These are phyloP conservation scores for Yamadazyma endophytica DNA, from an alignment of 805 yeast species.

Conservation along the genomic window DNA sequence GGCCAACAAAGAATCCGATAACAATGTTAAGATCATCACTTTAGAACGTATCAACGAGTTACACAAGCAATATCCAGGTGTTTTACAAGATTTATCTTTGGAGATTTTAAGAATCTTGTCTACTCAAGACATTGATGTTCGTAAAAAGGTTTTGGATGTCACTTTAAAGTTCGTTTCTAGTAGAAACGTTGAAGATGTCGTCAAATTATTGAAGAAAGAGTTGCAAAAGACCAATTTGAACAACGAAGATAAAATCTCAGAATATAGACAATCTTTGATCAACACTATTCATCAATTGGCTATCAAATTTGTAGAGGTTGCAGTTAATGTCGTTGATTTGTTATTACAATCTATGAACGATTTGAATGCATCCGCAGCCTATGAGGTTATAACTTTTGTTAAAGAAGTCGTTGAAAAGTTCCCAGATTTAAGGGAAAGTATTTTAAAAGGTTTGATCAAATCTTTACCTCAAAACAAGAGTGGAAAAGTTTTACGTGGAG, in stretches of 20 bases:
- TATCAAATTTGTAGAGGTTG: conserved; percentile 82
- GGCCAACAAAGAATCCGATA: conserved; percentile 91
- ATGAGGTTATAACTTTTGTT: conserved; percentile 85
- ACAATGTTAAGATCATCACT: conserved; percentile 89
- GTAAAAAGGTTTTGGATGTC: conserved; percentile 80
- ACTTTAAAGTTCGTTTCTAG: conserved; percentile 76
- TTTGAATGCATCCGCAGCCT: conserved; percentile 77
- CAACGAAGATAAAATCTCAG: conserved; percentile 75
- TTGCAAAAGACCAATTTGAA: conserved; percentile 66
- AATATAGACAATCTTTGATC: conserved; percentile 85
- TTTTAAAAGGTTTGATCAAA: conserved; percentile 57
- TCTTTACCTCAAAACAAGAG: conserved; percentile 68
- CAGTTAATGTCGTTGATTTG: conserved; percentile 84
- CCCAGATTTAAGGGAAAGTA: conserved; percentile 68
- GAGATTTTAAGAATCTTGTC: conserved; percentile 82
- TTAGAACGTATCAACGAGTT: conserved; percentile 80
- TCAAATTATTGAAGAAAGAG: conserved; percentile 88
- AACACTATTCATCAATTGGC: conserved; percentile 88
- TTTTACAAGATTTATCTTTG: conserved; percentile 75
- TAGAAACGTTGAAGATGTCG: conserved; percentile 91
- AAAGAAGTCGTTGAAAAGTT: conserved; percentile 92
- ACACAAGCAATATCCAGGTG: conserved; percentile 71
- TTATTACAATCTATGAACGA: conserved; percentile 84
- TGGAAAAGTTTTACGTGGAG: conserved; percentile 89
- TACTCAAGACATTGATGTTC: conserved; percentile 89